A percentile compares a stretch with the other conserved stretches of the same genome.
Conservation (phyloP, 176 grass and related monocot species). For the Cenchrus americanus region DNA sequence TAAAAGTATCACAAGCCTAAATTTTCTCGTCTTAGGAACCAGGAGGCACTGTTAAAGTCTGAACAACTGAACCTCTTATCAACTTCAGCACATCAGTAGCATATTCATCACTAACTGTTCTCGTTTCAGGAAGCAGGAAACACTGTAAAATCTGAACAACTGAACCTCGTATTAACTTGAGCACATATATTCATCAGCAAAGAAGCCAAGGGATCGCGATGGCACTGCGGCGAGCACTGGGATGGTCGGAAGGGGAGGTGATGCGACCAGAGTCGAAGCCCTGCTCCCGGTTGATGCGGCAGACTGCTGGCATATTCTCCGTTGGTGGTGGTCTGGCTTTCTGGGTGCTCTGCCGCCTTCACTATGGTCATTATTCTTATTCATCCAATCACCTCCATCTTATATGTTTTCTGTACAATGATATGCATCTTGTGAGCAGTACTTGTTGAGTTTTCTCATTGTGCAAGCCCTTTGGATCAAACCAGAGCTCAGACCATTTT, state of each 20-base stretch:
- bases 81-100: no score
- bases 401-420: not conserved
- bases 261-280: constrained; percentile 93
- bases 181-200: not conserved
- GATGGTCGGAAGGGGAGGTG: constrained; percentile 94
- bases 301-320: constrained; percentile 83
- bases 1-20: not conserved
- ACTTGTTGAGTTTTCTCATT: not conserved
- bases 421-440: not conserved
- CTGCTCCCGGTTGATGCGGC: constrained; percentile 77
- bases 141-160: not conserved
- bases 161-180: not conserved
- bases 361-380: constrained; percentile 62
- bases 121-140: not conserved
- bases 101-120: no score
- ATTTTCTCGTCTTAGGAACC: not conserved
- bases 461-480: not conserved
- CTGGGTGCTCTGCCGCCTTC: constrained; percentile 89
- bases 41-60: no score
- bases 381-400: not conserved
- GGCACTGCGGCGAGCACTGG: constrained; percentile 61
- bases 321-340: constrained; percentile 81
- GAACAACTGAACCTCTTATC: no score
- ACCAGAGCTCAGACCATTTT: not conserved
- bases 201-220: constrained; percentile 47